Percentiles rank a stretch among this genome's conserved stretches.
These are phyloP conservation scores for Blastocystis sp. DNA, from an alignment of 352 stramenopile species.

Conservation along the genomic window DNA sequence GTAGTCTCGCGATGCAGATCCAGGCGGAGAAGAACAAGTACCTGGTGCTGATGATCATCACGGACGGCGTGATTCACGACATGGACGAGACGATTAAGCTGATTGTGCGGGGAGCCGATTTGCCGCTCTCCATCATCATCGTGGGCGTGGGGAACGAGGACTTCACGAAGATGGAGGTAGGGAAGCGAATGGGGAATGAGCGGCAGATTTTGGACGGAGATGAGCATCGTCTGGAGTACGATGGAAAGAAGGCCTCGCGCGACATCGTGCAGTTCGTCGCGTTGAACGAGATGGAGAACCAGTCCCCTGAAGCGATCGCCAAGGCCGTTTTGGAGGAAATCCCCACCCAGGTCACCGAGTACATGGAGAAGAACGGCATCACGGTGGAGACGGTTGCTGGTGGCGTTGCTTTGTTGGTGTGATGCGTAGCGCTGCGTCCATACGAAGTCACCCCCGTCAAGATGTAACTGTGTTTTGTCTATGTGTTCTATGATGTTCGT, in stretches of 20 bases:
- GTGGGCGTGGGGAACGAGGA: constrained; percentile 78
- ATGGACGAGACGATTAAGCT: constrained; percentile 75
- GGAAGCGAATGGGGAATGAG: background rate
- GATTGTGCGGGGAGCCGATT: constrained; percentile 67
- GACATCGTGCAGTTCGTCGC: constrained; percentile 60
- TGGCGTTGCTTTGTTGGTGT: background rate
- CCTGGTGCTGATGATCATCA: constrained; percentile 82
- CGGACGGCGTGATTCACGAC: constrained; percentile 82
- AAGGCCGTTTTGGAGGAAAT: constrained; percentile 42
- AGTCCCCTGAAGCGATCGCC: constrained; percentile 1
- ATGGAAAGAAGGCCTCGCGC: constrained; percentile 44
- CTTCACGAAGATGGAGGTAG: constrained; percentile 76
- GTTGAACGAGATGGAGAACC: background rate
- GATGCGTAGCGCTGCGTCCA: constrained; percentile 30
- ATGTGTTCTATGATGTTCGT: background rate
- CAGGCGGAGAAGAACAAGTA: constrained; percentile 73
- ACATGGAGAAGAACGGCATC: constrained; percentile 42
- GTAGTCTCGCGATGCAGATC: constrained; percentile 33
- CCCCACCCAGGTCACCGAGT: constrained; percentile 32
- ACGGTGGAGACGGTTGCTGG: constrained; percentile 42
- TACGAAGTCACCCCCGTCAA: background rate
- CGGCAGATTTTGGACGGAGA: constrained; percentile 31
- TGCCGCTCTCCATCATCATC: constrained; percentile 76
- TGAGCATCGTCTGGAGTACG: constrained; percentile 13
- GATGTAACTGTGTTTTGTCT: background rate